Base-by-base conservation (phyloP, 768 basidiomycete genomes). In the Collybia sordida region DNA sequence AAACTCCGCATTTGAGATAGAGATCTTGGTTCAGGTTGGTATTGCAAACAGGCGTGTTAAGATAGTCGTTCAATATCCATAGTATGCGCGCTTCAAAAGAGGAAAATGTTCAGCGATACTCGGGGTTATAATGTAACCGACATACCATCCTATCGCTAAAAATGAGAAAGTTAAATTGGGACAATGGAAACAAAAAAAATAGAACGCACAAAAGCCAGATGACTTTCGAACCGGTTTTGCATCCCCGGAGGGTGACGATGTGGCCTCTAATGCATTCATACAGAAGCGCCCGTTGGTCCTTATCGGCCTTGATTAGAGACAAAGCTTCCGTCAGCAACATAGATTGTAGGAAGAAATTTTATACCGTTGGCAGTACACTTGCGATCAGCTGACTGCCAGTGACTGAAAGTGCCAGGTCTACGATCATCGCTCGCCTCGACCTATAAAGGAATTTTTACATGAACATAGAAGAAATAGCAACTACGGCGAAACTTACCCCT, bases 191-290 rank as follows among this genome's bases (percentile, higher is more conserved):
- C 14, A 11, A 25, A 18, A n/a, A 15, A 43, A 34, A 18, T 6
- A 48, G 23, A 35, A 19, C 73, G 46, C 61, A 80, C 75, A 93
- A 93, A 43, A 93, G 76, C 91, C 91, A 93, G 61, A 93, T 93
- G 60, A 93, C 89, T 63, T 91, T 92, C 1, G 90, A 92, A 22
- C 91, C 91, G 1, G 91, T 91, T 75, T 93, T 93, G 64, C 90
- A 92, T 18, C 91, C 91, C 31, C 91, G 81, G n/a, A 93, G 74
- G 23, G 90, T 93, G 41, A 93, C 90, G 55, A 93, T 91, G 60
- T 93, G 90, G 3, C 89, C 88, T 34, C 86, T 78, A 55, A 93
- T 91, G 58, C 91, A 91, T 37, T 93, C 90, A 59, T 91, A 93
- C 28, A 93, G 72, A 51, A 85, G 66, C 2, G 86, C 82, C 18